Base-by-base conservation (phyloP, 2,329 filamentous ascomycete species). In the Ophiocordyceps camponoti-rufipedis region DNA sequence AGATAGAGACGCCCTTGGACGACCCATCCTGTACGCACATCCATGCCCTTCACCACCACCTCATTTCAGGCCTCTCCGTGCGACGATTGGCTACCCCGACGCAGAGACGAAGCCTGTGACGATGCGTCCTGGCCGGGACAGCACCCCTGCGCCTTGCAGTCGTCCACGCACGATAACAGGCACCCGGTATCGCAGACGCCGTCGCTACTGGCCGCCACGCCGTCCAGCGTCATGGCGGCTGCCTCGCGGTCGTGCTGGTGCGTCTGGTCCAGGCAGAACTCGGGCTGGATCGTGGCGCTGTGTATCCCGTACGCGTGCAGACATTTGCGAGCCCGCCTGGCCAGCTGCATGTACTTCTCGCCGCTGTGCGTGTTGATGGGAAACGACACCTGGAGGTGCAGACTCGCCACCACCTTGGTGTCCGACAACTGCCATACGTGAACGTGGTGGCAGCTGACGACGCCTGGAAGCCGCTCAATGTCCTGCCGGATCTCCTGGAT, bases 401-500 rank as follows among this genome's bases (percentile, higher is more conserved):
- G 76, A 11, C 84, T 91, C 12, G 91, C 89, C 35, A 98, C 82
- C 32, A 94, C 71, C 67, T 95, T 94, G 45, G 87, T 91, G 58
- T 96, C 89, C 14, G 84, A 94, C 32, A 98, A 74, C 62, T 96
- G 89, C 91, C 91, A 98, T 50, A 98, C 87, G 60, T 98, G 91
- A 19, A 98, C 73, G 60, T 98, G 89, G 63, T 98, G 91, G 57
- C 87, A 94, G 59, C 83, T 86, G 49, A 91, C 70, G 43, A 98
- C 83, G 40, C 88, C 88, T 0, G 83, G 82, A 6, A 98, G 76
- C 14, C 75, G 67, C 57, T 88, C 77, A 45, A 98, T 94, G 59
- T 98, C 91, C 52, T 89, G 81, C 52, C 86, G 84, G 62, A 98
- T 89, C 48, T 96, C 85, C 51, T 88, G 82, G 47, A 95, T 77